Evolutionary conservation across 345 rosid species (phyloP).

Genomic region (Mangifera indica): DNA sequence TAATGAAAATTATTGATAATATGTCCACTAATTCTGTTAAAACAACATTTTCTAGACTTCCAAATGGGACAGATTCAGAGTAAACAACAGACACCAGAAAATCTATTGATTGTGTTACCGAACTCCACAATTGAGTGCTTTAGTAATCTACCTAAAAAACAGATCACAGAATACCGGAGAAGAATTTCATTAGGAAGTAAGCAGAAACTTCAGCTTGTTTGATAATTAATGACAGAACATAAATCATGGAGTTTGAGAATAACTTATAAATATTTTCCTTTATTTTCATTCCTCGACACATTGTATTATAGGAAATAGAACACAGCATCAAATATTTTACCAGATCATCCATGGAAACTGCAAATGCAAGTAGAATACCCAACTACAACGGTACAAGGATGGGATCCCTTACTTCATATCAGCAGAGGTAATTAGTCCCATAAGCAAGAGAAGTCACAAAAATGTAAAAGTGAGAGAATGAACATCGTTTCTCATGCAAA

Average conservation of each 20-base stretch:
- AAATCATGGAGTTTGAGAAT: background rate
- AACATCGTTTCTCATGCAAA: background rate
- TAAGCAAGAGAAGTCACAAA: background rate
- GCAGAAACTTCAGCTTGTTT: background rate
- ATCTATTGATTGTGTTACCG: background rate
- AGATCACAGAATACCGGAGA: background rate
- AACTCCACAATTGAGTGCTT: conserved; percentile 2
- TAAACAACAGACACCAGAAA: background rate
- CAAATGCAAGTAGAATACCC: background rate
- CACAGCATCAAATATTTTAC: background rate
- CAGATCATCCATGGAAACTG: background rate
- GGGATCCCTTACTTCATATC: background rate
- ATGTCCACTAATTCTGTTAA: background rate
- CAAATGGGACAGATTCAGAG: background rate
- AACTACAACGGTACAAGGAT: background rate
- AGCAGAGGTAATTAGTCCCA: background rate
- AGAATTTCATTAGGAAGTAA: too few species aligned
- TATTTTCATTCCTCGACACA: background rate
- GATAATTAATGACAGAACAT: background rate
- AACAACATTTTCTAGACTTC: background rate
- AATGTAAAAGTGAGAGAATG: background rate
- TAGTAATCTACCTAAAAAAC: background rate
- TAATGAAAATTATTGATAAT: background rate
- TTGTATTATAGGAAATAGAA: background rate
- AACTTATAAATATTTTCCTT: background rate